A percentile compares a stretch with the other conserved stretches of the same genome.
These are phyloP conservation scores for Aspergillus sp. DNA, from an alignment of 2,329 filamentous ascomycete species.

Conservation along the genomic window DNA sequence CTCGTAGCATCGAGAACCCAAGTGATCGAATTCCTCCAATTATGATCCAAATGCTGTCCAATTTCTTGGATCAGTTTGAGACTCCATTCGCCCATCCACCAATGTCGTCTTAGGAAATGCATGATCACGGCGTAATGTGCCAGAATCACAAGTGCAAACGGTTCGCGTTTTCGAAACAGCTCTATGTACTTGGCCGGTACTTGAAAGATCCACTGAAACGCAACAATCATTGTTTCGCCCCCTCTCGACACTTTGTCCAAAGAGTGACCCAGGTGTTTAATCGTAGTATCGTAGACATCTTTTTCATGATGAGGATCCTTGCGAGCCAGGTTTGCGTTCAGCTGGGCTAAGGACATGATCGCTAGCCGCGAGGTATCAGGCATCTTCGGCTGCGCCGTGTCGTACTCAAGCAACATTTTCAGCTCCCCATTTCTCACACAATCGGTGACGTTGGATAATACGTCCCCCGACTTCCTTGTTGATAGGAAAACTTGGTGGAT, in stretches of 20 bases:
- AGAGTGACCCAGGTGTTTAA: conserved; percentile 26
- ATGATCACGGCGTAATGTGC: conserved; percentile 50
- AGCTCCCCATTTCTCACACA: conserved; percentile 29
- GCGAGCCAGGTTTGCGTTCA: conserved; percentile 24
- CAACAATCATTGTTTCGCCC: conserved; percentile 28
- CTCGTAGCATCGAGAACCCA: conserved; percentile 38
- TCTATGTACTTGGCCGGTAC: conserved; percentile 59
- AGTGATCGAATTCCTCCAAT: conserved; percentile 29
- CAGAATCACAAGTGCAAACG: conserved; percentile 45
- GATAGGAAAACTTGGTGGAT: conserved; percentile 31
- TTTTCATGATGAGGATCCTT: conserved; percentile 26
- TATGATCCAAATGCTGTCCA: conserved; percentile 23
- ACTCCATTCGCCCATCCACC: conserved; percentile 70
- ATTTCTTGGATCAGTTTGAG: conserved; percentile 66
- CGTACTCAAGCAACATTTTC: conserved; percentile 24
- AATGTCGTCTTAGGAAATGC: conserved; percentile 61
- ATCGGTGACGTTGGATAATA: conserved; percentile 23
- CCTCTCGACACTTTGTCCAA: conserved; percentile 31
- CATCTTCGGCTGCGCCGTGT: conserved; percentile 28
- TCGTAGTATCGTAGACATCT: conserved; percentile 26
- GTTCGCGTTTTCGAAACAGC: conserved; percentile 35
- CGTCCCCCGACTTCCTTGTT: conserved; percentile 30
- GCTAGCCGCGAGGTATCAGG: conserved; percentile 35
- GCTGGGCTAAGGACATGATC: conserved; percentile 24
- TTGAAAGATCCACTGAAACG: conserved; percentile 63